These are phyloP conservation scores for Aspergillus fijiensis DNA, from an alignment of 2,329 filamentous ascomycete genomes.

Conservation along the genomic window DNA sequence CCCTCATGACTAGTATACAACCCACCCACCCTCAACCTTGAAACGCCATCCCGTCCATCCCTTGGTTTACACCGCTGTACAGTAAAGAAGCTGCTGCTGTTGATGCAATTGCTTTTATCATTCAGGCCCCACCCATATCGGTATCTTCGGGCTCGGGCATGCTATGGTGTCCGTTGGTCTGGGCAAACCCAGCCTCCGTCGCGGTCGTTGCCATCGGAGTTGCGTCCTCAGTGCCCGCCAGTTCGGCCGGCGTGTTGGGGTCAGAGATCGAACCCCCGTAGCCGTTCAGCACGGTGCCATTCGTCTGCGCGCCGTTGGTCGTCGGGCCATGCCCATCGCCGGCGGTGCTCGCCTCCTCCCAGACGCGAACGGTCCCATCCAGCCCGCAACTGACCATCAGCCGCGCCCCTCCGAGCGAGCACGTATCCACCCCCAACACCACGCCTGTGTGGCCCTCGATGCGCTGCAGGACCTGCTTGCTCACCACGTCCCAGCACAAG, in stretches of 20 bases:
- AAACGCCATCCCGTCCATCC: neutral
- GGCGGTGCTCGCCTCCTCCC: conserved; percentile 47
- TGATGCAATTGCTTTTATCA: neutral
- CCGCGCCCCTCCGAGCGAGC: conserved; percentile 48
- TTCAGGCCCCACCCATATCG: conserved; percentile 1
- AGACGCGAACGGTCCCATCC: conserved; percentile 62
- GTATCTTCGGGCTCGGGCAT: neutral
- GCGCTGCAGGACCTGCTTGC: conserved; percentile 76
- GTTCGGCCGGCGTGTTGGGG: neutral
- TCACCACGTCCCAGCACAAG: conserved; percentile 85
- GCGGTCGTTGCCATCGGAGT: neutral
- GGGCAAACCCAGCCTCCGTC: neutral
- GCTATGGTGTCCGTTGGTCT: neutral
- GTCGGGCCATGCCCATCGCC: neutral
- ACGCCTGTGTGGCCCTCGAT: conserved; percentile 58
- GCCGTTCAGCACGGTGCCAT: neutral
- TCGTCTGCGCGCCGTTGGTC: neutral
- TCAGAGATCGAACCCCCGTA: neutral
- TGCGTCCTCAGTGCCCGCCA: neutral
- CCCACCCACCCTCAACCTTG: neutral
- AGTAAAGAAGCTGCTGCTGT: too few species aligned
- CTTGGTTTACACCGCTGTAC: neutral
- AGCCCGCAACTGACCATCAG: conserved; percentile 62
- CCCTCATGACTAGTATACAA: conserved; percentile 6
- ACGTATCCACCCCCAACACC: conserved; percentile 61